Conservation (phyloP, 176 grass and related monocot genomes). For the Ananas comosus region DNA sequence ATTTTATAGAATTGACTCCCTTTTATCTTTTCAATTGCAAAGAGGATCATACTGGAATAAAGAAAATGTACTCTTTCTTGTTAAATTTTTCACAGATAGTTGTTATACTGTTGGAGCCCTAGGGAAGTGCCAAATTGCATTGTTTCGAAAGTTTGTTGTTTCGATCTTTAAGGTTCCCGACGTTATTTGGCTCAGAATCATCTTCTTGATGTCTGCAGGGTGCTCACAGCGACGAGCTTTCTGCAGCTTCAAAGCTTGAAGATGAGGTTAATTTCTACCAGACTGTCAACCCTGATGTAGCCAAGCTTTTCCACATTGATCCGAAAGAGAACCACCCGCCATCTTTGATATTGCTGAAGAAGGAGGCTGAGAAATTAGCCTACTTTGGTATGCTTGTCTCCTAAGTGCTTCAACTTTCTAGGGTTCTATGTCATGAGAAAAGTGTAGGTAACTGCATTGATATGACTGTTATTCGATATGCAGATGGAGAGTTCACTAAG, state of each 20-base stretch:
- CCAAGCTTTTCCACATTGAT: conserved; percentile 82
- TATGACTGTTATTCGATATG: conserved; percentile 6
- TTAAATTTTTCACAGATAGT: no score
- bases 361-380: conserved; percentile 79
- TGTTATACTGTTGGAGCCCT: no score
- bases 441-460: neutral
- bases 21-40: neutral
- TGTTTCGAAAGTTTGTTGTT: neutral
- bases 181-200: neutral
- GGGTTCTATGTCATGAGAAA: neutral
- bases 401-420: conserved; percentile 5
- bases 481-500: conserved; percentile 71
- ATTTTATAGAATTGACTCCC: conserved; percentile 6
- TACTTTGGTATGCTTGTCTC: conserved; percentile 52
- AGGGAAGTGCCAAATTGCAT: no score
- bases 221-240: conserved; percentile 53
- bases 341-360: conserved; percentile 67
- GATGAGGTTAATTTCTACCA: conserved; percentile 85
- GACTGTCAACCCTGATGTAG: conserved; percentile 55
- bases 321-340: conserved; percentile 40
- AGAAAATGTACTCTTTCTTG: no score
- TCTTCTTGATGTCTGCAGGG: conserved; percentile 40
- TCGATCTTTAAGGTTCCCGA: neutral
- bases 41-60: neutral
- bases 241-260: conserved; percentile 80